Evolutionary conservation across 495 filamentous ascomycete species (phyloP).

Genomic region (Copromyces sp.): DNA sequence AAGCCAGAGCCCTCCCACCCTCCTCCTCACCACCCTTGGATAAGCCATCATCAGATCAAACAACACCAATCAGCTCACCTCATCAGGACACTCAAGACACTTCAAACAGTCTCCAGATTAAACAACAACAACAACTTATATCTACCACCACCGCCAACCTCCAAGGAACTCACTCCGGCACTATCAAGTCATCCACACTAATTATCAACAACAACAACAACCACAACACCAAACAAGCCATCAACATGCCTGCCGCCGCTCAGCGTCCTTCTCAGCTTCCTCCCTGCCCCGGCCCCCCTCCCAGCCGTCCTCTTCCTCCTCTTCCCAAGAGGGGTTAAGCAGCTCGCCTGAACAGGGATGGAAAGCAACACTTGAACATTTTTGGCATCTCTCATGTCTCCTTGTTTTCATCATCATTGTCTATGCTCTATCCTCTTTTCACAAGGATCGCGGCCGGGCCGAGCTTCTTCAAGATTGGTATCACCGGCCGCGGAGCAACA

Average conservation of each 20-base stretch:
- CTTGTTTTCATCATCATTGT: constrained; percentile 2
- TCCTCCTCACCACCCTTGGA: constrained; percentile 4
- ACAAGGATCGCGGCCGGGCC: constrained; percentile 11
- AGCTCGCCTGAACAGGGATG: not conserved
- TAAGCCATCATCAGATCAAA: constrained; percentile 22
- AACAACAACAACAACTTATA: not conserved
- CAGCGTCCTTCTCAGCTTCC: constrained; percentile 63
- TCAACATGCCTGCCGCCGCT: constrained; percentile 49
- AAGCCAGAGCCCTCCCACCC: constrained; percentile 29
- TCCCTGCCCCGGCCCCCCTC: constrained; percentile 78
- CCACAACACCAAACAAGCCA: constrained; percentile 12
- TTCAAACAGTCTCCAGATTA: constrained; percentile 2
- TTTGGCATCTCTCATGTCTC: constrained; percentile 8
- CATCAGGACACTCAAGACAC: constrained; percentile 9
- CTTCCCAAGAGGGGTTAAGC: constrained; percentile 57
- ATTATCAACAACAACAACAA: not conserved
- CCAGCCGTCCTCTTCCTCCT: constrained; percentile 72
- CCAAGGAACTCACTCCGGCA: not conserved
- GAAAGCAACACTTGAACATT: constrained; percentile 2
- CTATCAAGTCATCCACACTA: not conserved
- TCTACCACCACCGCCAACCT: not conserved
- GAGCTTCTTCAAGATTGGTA: constrained; percentile 3
- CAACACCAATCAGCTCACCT: constrained; percentile 12
- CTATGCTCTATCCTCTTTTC: constrained; percentile 6
- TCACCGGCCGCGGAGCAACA: constrained; percentile 11